Base-by-base conservation (phyloP, 257 asterid species). In the Nicotiana knightiana region DNA sequence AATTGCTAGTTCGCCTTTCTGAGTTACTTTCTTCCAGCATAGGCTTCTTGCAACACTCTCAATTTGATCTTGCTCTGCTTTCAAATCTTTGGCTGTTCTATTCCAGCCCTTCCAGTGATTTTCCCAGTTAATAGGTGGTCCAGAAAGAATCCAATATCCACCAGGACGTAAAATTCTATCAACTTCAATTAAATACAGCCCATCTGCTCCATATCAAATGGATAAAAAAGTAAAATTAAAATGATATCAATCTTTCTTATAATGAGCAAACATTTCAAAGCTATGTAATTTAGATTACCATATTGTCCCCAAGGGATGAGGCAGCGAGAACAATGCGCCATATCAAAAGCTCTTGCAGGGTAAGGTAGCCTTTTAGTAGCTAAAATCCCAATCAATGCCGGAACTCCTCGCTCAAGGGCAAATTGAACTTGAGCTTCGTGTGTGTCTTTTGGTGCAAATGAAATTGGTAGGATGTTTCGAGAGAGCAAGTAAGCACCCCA, bases 261-360 rank as follows among this genome's bases (percentile, higher is more conserved):
- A 65, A 32, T 24, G 4, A 63, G 48, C 28, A 48, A 48, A 35
- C 48, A 10, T 2, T 2, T 33, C 79, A 48, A 73, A 24, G 39
- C 15, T 24, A 26, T 73, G 61, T 51, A 3, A 30, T 24, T 32
- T 66, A 11, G 3, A 18, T 84, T 93, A 96, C 99, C 98, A 7
- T 87, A 85, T 6, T 81, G 82, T 55, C 90, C 94, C 99, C 99
- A 96, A 0, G 97, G 99, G 43, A 94, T 96, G 59, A 96, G 94
- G 85, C 98, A 96, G 7, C 99, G 92, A 5, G 99, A 96, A 81
- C 98, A 94, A 88, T 96, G 99, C 35, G 98, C 99, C 82, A 94
- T 81, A 87, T 96, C 99, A 61, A 96, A 96, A 17, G 99, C 97
- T 33, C 98, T 85, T 28, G 98, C 87, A 37, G 98, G 99, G 62